Percentiles rank a stretch among this genome's conserved stretches.
Evolutionary conservation across 2,329 filamentous ascomycete species (phyloP).

Genomic region (Neospermospora avenae): DNA sequence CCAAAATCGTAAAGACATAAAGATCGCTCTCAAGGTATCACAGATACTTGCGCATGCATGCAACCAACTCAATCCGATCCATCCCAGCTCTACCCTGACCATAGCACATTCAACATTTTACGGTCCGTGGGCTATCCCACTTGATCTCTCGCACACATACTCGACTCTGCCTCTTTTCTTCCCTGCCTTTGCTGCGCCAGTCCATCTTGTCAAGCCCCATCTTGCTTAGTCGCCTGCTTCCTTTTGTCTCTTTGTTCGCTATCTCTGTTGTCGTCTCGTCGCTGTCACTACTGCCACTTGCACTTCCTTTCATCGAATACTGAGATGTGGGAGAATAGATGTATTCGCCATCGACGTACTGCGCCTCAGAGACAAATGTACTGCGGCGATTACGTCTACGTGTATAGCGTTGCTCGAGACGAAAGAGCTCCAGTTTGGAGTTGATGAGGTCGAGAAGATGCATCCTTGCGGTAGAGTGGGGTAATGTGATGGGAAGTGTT

Average conservation of each 20-base stretch:
- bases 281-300: conserved; percentile 29
- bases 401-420: conserved; percentile 92
- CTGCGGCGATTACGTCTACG: conserved; percentile 81
- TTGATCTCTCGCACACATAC: conserved; percentile 25
- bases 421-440: conserved; percentile 82
- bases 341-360: conserved; percentile 96
- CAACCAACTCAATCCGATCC: background rate
- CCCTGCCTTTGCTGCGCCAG: conserved; percentile 26
- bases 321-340: conserved; percentile 59
- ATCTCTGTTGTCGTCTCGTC: conserved; percentile 15
- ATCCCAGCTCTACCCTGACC: background rate
- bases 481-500: background rate
- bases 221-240: conserved; percentile 23
- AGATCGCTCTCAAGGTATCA: conserved; percentile 11
- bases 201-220: conserved; percentile 30
- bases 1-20: conserved; percentile 18
- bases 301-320: conserved; percentile 39
- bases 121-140: conserved; percentile 17
- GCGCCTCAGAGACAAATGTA: conserved; percentile 82
- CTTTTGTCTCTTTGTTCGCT: conserved; percentile 16
- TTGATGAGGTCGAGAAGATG: conserved; percentile 58
- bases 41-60: conserved; percentile 2
- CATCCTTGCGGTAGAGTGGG: conserved; percentile 21
- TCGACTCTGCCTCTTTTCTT: conserved; percentile 18
- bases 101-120: background rate